Conservation (phyloP, 2,329 filamentous ascomycete genomes). For the Aspergillus fijiensis region DNA sequence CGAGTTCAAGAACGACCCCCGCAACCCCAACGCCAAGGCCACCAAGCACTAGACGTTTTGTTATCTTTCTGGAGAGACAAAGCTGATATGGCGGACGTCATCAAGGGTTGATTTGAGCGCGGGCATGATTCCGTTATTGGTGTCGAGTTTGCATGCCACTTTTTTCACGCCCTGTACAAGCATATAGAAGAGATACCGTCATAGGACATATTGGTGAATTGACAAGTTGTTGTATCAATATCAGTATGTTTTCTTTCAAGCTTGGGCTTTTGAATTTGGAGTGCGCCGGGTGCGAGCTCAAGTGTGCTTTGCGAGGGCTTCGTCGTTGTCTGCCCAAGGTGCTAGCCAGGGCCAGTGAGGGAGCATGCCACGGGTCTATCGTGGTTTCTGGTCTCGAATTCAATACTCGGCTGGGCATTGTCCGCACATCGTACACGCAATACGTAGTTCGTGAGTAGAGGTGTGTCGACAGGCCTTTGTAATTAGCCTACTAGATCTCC, state of each 20-base stretch:
- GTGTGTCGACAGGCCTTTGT: too few species aligned
- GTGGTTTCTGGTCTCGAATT: too few species aligned
- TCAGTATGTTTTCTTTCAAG: neutral
- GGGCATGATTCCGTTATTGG: conserved; percentile 20
- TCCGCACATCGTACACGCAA: too few species aligned
- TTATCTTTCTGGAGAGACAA: conserved; percentile 17
- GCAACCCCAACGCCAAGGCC: conserved; percentile 60
- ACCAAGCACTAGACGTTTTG: conserved; percentile 36
- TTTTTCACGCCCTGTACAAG: conserved; percentile 33
- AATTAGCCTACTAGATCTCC: too few species aligned
- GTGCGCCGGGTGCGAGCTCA: neutral
- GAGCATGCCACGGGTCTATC: too few species aligned
- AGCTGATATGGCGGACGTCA: conserved; percentile 14
- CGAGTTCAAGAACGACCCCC: conserved; percentile 95
- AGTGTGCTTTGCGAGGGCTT: neutral
- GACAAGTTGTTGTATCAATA: conserved; percentile 43
- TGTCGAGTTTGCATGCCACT: conserved; percentile 31
- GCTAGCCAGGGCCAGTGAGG: too few species aligned
- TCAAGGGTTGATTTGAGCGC: conserved; percentile 19
- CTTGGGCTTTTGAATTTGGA: neutral
- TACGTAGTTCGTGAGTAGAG: too few species aligned
- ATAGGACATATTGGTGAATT: conserved; percentile 36
- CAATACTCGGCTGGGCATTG: too few species aligned
- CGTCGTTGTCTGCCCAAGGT: too few species aligned
- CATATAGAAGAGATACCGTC: conserved; percentile 39